Evolutionary conservation across 192 early-diverging fungal species (phyloP).

Genomic region (Podila clonocystis): DNA sequence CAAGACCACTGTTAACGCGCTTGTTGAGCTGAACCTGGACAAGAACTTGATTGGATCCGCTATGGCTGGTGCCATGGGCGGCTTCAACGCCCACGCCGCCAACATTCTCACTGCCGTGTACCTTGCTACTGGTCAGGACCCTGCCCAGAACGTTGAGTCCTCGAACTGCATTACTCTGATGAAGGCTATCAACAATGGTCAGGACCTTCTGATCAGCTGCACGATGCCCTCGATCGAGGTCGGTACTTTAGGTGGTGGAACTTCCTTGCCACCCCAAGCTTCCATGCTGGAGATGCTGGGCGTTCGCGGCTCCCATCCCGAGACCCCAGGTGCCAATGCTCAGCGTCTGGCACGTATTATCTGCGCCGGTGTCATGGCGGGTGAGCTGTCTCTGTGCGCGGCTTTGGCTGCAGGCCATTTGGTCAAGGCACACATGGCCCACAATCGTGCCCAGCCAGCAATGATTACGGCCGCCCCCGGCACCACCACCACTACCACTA

Average conservation of each 20-base stretch:
- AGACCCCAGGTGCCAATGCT: constrained; percentile 84
- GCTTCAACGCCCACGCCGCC: constrained; percentile 95
- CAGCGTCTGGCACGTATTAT: constrained; percentile 88
- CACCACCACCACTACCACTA: constrained; percentile 10
- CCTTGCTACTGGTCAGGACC: constrained; percentile 94
- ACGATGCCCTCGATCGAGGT: constrained; percentile 96
- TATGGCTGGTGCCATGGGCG: constrained; percentile 92
- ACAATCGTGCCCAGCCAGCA: constrained; percentile 73
- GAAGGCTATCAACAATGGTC: constrained; percentile 82
- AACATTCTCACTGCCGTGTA: constrained; percentile 93
- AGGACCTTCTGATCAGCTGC: constrained; percentile 87
- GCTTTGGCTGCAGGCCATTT: constrained; percentile 91
- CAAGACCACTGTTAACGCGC: constrained; percentile 83
- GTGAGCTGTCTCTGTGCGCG: constrained; percentile 86
- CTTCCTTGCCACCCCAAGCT: constrained; percentile 82
- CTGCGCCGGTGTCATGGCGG: constrained; percentile 91
- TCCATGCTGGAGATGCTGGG: constrained; percentile 91
- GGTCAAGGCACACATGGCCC: constrained; percentile 89
- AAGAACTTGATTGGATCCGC: constrained; percentile 96
- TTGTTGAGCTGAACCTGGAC: constrained; percentile 83
- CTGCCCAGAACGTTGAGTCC: constrained; percentile 95
- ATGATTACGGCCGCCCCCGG: constrained; percentile 17
- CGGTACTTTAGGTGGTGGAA: constrained; percentile 94
- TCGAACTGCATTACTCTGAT: constrained; percentile 95
- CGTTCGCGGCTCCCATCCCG: constrained; percentile 82